Percentiles rank a stretch among this genome's conserved stretches.
phyloP scores from a whole-genome alignment of 257 asterid genomes.

The Capsicum chinense region DNA sequence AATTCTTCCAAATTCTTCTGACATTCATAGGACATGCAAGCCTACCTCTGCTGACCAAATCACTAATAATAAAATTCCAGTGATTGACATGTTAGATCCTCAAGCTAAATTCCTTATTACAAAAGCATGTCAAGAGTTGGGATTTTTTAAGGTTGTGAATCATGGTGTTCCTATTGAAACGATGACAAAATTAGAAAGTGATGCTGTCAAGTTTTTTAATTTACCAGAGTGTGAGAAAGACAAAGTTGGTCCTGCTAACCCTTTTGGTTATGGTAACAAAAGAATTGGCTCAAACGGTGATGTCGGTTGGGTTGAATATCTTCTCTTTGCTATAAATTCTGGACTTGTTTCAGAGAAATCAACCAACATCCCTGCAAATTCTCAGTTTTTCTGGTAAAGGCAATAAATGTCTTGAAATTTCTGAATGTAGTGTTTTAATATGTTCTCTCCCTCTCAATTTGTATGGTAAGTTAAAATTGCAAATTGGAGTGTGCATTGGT shows the following conservation, averaged over 20 bases:
- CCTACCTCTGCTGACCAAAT: background rate
- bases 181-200: slow-evolving; percentile 36
- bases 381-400: slow-evolving; percentile 31
- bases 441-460: no score
- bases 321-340: slow-evolving; percentile 31
- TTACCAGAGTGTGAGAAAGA: slow-evolving; percentile 41
- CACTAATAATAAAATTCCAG: background rate
- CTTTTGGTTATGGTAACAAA: slow-evolving; percentile 44
- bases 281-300: slow-evolving; percentile 41
- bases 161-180: slow-evolving; percentile 38
- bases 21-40: slow-evolving; percentile 27
- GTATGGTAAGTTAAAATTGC: no score
- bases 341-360: slow-evolving; percentile 16
- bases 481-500: no score
- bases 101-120: slow-evolving; percentile 34
- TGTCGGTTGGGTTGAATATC: slow-evolving; percentile 46
- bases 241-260: slow-evolving; percentile 33
- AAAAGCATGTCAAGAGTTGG: slow-evolving; percentile 40
- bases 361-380: slow-evolving; percentile 27
- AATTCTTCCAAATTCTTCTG: slow-evolving; percentile 19
- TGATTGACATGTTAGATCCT: slow-evolving; percentile 35
- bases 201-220: slow-evolving; percentile 36
- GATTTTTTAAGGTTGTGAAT: slow-evolving; percentile 40
- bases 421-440: no score
- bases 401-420: background rate